phyloP scores from a whole-genome alignment of 495 filamentous ascomycete species.

The Lasiosphaeria hispida region DNA sequence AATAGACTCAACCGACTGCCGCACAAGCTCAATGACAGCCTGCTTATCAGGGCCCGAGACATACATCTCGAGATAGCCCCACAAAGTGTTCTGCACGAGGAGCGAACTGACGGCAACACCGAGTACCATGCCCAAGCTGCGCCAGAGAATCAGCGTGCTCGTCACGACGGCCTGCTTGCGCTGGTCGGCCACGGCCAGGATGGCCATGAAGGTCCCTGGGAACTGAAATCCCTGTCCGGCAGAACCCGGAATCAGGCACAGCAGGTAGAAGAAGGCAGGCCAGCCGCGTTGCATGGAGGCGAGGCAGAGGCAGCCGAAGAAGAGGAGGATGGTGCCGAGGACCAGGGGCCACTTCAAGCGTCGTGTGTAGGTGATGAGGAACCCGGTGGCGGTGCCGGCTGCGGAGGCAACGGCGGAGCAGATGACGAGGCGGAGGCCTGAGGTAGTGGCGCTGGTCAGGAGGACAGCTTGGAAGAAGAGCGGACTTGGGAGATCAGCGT shows the following conservation, averaged over 20 bases:
- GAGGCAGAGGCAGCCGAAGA: constrained; percentile 55
- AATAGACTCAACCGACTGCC: constrained; percentile 45
- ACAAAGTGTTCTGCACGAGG: constrained; percentile 70
- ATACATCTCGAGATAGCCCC: constrained; percentile 54
- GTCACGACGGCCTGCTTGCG: constrained; percentile 75
- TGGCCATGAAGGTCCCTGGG: constrained; percentile 63
- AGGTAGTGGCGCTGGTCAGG: constrained; percentile 65
- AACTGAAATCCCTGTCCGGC: constrained; percentile 65
- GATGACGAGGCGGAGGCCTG: constrained; percentile 66
- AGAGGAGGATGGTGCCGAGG: constrained; percentile 52
- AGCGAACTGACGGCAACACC: constrained; percentile 69
- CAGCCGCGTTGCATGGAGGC: constrained; percentile 50
- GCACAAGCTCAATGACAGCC: constrained; percentile 34
- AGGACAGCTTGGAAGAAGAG: constrained; percentile 81
- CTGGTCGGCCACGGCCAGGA: constrained; percentile 65
- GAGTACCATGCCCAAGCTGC: constrained; percentile 66
- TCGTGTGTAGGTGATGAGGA: constrained; percentile 66
- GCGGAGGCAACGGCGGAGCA: constrained; percentile 57
- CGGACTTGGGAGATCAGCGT: constrained; percentile 38
- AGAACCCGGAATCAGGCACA: constrained; percentile 59
- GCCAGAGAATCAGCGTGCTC: constrained; percentile 65
- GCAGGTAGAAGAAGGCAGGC: constrained; percentile 56
- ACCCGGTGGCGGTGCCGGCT: constrained; percentile 62
- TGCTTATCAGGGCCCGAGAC: constrained; percentile 52
- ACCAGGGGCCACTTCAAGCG: constrained; percentile 63